These are phyloP conservation scores for Thalassiosira livingstoniorum DNA, from an alignment of 352 stramenopile species.

Conservation along the genomic window DNA sequence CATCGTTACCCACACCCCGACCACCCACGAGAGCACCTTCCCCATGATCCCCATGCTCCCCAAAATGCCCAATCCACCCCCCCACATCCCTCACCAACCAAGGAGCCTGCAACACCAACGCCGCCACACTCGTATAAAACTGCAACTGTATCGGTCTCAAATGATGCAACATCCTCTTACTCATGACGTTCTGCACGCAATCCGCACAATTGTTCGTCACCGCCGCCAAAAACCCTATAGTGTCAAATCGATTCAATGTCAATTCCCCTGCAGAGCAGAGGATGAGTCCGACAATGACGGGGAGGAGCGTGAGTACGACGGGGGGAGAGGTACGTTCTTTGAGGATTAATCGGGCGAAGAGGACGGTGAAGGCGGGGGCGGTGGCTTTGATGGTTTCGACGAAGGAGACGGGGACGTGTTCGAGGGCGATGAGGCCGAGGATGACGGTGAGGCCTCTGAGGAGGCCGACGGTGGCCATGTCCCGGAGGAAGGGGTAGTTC, in stretches of 20 bases:
- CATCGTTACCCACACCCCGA: neutral
- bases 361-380: slow-evolving; percentile 91
- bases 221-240: slow-evolving; percentile 90
- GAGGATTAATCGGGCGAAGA: slow-evolving; percentile 89
- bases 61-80: slow-evolving; percentile 19
- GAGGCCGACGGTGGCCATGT: slow-evolving; percentile 65
- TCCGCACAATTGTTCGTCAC: slow-evolving; percentile 91
- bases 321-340: slow-evolving; percentile 87
- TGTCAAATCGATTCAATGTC: slow-evolving; percentile 89
- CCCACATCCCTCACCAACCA: slow-evolving; percentile 83
- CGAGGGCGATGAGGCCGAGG: slow-evolving; percentile 90
- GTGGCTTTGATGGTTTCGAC: slow-evolving; percentile 93
- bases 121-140: slow-evolving; percentile 91
- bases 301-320: slow-evolving; percentile 89
- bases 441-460: slow-evolving; percentile 90
- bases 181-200: slow-evolving; percentile 92
- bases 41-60: slow-evolving; percentile 54
- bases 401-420: slow-evolving; percentile 92
- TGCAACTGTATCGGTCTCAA: slow-evolving; percentile 87
- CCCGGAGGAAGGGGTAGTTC: slow-evolving; percentile 37
- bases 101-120: slow-evolving; percentile 88
- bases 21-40: slow-evolving; percentile 70
- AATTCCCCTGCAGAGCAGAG: slow-evolving; percentile 90
- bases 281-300: slow-evolving; percentile 88
- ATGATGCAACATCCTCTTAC: slow-evolving; percentile 87